phyloP scores from a whole-genome alignment of 768 basidiomycete species.

The Podaxis pistillaris region DNA sequence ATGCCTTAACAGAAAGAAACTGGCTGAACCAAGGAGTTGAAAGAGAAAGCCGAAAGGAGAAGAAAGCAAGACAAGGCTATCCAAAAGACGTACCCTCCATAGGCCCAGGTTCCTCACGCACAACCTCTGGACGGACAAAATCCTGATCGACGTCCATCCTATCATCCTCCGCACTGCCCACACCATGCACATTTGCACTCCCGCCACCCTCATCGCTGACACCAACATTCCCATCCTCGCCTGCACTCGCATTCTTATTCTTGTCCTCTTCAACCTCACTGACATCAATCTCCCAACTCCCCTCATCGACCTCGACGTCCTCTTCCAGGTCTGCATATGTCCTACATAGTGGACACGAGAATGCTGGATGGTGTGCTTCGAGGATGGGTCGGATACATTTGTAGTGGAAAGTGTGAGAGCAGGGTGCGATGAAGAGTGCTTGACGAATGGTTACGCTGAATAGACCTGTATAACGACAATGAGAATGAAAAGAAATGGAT shows the following conservation, averaged over 20 bases:
- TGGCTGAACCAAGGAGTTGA: too few species aligned
- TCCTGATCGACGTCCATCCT: neutral
- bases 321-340: constrained; percentile 96
- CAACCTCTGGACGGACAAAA: neutral
- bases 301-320: constrained; percentile 44
- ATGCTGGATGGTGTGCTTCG: constrained; percentile 83
- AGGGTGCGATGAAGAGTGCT: constrained; percentile 95
- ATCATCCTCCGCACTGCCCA: constrained; percentile 4
- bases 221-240: neutral
- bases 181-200: constrained; percentile 6
- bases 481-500: constrained; percentile 1
- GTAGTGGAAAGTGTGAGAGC: constrained; percentile 94
- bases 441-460: constrained; percentile 93
- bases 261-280: neutral
- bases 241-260: neutral
- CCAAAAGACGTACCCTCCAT: neutral
- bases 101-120: neutral
- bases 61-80: too few species aligned
- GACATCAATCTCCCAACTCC: neutral
- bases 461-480: constrained; percentile 34
- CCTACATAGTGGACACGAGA: constrained; percentile 92
- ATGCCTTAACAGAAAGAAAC: too few species aligned
- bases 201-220: constrained; percentile 15
- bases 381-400: constrained; percentile 94
- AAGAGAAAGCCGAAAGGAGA: too few species aligned